Evolutionary conservation across 108 stramenopile species (phyloP), one percentile per base, ranked within the genome.

Genomic region (Epipyxis sp.): DNA sequence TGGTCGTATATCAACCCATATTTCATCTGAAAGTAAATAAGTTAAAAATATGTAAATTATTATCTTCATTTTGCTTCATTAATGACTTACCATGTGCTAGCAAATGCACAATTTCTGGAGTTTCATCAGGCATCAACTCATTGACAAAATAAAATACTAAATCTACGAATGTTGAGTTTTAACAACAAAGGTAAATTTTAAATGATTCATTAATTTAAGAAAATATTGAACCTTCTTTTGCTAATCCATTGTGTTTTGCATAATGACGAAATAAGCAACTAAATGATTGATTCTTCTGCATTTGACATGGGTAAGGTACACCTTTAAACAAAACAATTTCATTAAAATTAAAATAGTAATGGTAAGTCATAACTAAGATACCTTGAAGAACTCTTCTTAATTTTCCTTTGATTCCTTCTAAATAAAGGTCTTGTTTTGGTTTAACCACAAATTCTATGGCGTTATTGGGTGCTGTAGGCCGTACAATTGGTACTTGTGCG

Each of bases 251-350:
- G 84, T 98, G 96, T 80, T 98, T 98, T 69, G 95, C 97, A 80
- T 98, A 98, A 85, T 98, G 97, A 41, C 95, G 95, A 77, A 98
- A 97, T 1, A 97, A 88, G 40, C 90, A 91, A 16, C 93, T 92
- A 83, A 96, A 98, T 0, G 92, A 89, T 85, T 96, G 97, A 42
- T 91, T 93, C 83, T 96, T 95, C 42, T 96, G 90, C 97, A 96
- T 96, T 79, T 95, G 88, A 80, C 97, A 98, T 37, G 68, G 71
- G 34, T 74, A 74, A 42, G 71, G 41, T 25, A 32, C 61, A 13
- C 61, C 61, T 65, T 10, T 32, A 65, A 10, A 65, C 10, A 35
- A 65, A 35, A 37, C 61, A 65, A 65, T 32, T 37, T 3, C 6
- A 10, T 32, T 65, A 10, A 65, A n/a, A n/a, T n/a, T n/a, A n/a